Evolutionary conservation across 176 grass and related monocot species (phyloP).

Genomic region (Otatea glauca): DNA sequence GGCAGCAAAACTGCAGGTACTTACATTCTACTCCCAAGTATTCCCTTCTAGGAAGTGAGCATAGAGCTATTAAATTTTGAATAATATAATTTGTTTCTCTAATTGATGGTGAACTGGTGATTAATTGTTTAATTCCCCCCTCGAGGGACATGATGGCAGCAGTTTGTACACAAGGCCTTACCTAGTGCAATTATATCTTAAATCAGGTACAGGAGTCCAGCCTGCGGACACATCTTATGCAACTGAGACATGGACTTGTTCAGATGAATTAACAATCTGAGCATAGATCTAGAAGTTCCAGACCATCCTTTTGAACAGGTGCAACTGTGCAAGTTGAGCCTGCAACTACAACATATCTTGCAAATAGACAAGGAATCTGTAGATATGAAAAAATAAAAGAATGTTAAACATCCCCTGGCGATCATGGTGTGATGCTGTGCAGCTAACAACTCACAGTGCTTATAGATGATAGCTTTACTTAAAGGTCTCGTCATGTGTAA

Average conservation of each 20-base stretch:
- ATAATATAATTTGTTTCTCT: not conserved
- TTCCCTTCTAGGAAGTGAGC: constrained; percentile 3
- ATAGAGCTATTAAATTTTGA: constrained; percentile 3
- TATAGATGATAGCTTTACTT: constrained; percentile 61
- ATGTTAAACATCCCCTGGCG: constrained; percentile 54
- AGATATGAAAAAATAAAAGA: constrained; percentile 39
- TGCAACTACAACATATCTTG: constrained; percentile 18
- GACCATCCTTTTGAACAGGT: constrained; percentile 32
- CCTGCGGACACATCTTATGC: constrained; percentile 72
- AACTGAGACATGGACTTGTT: constrained; percentile 49
- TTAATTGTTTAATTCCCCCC: constrained; percentile 17
- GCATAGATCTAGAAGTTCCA: constrained; percentile 7
- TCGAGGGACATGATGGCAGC: not conserved
- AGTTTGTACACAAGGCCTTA: constrained; percentile 36
- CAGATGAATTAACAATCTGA: constrained; percentile 23
- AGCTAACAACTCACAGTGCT: constrained; percentile 49
- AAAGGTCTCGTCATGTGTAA: constrained; percentile 51
- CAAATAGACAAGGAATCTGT: constrained; percentile 41
- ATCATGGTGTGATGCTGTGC: constrained; percentile 62
- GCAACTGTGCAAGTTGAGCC: constrained; percentile 40
- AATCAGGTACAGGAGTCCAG: constrained; percentile 79
- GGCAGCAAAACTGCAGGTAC: constrained; percentile 77
- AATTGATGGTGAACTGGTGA: constrained; percentile 13
- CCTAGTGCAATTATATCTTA: constrained; percentile 29
- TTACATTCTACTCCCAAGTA: constrained; percentile 21